Evolutionary conservation across 768 basidiomycete species (phyloP).

Genomic region (Lepiota venenata): DNA sequence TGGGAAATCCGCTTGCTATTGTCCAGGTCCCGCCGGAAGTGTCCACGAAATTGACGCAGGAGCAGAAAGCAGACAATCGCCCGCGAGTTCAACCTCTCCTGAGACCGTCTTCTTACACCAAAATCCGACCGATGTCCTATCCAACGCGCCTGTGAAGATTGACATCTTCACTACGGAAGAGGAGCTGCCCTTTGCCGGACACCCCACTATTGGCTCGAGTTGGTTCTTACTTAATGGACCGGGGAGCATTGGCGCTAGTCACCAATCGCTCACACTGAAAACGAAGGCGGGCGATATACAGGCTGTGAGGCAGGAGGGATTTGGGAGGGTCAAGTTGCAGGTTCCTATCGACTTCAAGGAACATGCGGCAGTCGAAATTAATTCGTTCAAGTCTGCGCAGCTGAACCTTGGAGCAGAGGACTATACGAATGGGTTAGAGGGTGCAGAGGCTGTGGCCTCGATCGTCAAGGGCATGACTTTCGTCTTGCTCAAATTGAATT

Average conservation of each 20-base stretch:
- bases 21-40: slow-evolving; percentile 30
- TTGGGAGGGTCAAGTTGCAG: slow-evolving; percentile 28
- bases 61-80: slow-evolving; percentile 41
- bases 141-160: slow-evolving; percentile 24
- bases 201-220: slow-evolving; percentile 41
- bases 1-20: slow-evolving; percentile 44
- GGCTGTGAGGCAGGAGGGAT: slow-evolving; percentile 20
- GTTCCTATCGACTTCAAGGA: slow-evolving; percentile 41
- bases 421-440: slow-evolving; percentile 32
- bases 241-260: slow-evolving; percentile 12
- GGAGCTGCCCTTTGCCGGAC: slow-evolving; percentile 44
- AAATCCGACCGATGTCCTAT: slow-evolving; percentile 3
- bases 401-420: slow-evolving; percentile 24
- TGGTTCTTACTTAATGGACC: slow-evolving; percentile 33
- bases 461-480: slow-evolving; percentile 48
- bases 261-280: slow-evolving; percentile 25
- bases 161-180: slow-evolving; percentile 38
- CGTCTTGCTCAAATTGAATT: slow-evolving; percentile 32
- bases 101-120: slow-evolving; percentile 46
- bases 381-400: slow-evolving; percentile 27
- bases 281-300: slow-evolving; percentile 42
- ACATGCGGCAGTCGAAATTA: slow-evolving; percentile 25
- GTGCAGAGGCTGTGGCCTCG: slow-evolving; percentile 33
- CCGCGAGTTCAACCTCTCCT: slow-evolving; percentile 46
- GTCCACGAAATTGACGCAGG: slow-evolving; percentile 23